These are phyloP conservation scores for Candida boleticola DNA, from an alignment of 805 yeast species.

Conservation along the genomic window DNA sequence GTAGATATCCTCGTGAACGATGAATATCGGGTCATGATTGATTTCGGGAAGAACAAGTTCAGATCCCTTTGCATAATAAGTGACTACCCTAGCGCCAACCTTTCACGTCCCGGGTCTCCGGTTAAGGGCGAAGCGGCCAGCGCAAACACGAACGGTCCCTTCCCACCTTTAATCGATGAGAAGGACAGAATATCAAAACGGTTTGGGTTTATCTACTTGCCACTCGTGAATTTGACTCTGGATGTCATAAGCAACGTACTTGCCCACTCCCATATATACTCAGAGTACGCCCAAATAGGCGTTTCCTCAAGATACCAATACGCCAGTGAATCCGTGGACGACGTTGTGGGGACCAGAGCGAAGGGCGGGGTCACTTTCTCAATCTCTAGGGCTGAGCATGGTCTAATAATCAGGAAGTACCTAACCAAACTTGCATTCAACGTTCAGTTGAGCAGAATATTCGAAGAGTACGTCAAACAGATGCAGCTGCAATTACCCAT, in stretches of 20 bases:
- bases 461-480: constrained; percentile 32
- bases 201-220: constrained; percentile 22
- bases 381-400: constrained; percentile 15
- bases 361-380: constrained; percentile 27
- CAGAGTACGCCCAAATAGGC: constrained; percentile 50
- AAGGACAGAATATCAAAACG: constrained; percentile 19
- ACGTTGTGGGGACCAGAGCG: constrained; percentile 13
- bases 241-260: constrained; percentile 26
- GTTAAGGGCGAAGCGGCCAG: constrained; percentile 11
- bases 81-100: constrained; percentile 38
- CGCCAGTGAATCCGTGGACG: constrained; percentile 27
- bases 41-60: constrained; percentile 65
- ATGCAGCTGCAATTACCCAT: constrained; percentile 1
- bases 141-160: constrained; percentile 1
- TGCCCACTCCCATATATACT: constrained; percentile 50
- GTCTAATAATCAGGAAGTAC: constrained; percentile 44
- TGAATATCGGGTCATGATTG: constrained; percentile 64
- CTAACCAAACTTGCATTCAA: constrained; percentile 53
- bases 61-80: constrained; percentile 58
- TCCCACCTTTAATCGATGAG: constrained; percentile 21
- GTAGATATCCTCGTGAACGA: constrained; percentile 44
- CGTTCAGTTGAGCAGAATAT: constrained; percentile 66
- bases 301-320: constrained; percentile 36
- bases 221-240: constrained; percentile 14
- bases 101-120: constrained; percentile 20